Evolutionary conservation across 208 protist genomes (phyloP), one percentile per base, ranked within the genome.

Genomic region (Trypanosoma boissoni): DNA sequence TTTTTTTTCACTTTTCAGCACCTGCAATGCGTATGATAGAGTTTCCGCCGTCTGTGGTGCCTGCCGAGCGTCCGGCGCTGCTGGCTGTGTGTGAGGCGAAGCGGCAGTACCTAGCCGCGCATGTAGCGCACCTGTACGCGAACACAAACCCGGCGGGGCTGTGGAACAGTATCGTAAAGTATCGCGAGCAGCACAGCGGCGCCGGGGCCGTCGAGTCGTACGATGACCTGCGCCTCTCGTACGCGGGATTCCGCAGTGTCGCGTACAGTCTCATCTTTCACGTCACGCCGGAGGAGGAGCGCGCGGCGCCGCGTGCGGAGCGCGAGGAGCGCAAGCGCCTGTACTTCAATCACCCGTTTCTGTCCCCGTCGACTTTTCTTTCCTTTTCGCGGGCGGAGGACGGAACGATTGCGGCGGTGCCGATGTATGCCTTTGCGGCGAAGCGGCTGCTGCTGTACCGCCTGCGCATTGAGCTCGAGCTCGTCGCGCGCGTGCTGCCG

Each of bases 291-390:
- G 79, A 86, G 34, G 73, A 86, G 21, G 55, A 79, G n/a, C 56
- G 58, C 0, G 54, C 21, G 14, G 49, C 75, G 16, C 31, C 67
- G 24, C 60, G 64, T 20, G 24, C 36, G 24, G 74, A 68, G 31
- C 54, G 51, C 39, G 72, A 81, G 34, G 49, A 60, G 48, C 79
- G 78, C 7, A 70, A 77, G 50, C 63, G 58, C 21, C 53, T 91
- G 20, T 95, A 83, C 60, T 95, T 92, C 56, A 74, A 64, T 34
- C 88, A 95, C 59, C 88, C 88, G 5, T 92, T 95, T 61, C 67
- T 95, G n/a, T 92, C 85, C 0, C 88, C 88, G 0, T 72, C 80
- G 9, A 89, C 80, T 0, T 95, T 95, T 54, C 61, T 92, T 4
- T 71, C 77, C n/a, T 95, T 95, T 62, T 49, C 61, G 8, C 74